Conservation (phyloP, 768 basidiomycete genomes). For the Paxillus involutus region DNA sequence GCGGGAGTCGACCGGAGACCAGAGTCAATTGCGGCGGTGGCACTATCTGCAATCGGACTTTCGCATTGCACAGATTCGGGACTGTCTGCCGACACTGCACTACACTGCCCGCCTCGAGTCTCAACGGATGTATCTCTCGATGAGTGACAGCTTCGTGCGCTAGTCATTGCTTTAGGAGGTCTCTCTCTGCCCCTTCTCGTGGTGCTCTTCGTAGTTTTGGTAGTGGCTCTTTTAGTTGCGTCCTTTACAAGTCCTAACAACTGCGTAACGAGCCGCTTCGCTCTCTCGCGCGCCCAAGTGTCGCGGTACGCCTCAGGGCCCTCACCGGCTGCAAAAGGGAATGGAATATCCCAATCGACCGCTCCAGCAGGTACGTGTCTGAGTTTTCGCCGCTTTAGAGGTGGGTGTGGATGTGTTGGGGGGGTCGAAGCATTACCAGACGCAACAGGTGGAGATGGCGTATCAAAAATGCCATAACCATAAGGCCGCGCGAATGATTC, state of each 20-base stretch:
- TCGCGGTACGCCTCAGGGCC: conserved; percentile 64
- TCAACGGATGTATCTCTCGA: conserved; percentile 29
- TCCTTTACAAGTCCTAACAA: conserved; percentile 58
- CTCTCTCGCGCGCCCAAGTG: conserved; percentile 66
- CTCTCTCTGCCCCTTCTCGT: neutral
- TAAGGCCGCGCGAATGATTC: conserved; percentile 22
- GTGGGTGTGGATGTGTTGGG: conserved; percentile 13
- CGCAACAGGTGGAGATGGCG: neutral
- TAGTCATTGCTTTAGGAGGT: conserved; percentile 23
- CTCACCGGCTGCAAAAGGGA: conserved; percentile 70
- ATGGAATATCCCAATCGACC: conserved; percentile 80
- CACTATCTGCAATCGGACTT: neutral
- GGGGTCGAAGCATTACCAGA: neutral
- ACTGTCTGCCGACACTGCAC: neutral
- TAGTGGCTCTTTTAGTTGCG: conserved; percentile 61
- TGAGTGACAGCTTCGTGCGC: conserved; percentile 31
- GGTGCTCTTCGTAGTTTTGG: conserved; percentile 35
- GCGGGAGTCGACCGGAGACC: neutral
- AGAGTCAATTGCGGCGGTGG: neutral
- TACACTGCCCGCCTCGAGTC: neutral
- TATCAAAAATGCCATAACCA: conserved; percentile 6
- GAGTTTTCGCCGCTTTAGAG: conserved; percentile 61
- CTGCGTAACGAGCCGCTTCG: conserved; percentile 60
- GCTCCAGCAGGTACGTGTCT: conserved; percentile 76
- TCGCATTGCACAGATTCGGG: neutral